These are phyloP conservation scores for Hemileccinum rubropunctum DNA, from an alignment of 768 basidiomycete species.

Conservation along the genomic window DNA sequence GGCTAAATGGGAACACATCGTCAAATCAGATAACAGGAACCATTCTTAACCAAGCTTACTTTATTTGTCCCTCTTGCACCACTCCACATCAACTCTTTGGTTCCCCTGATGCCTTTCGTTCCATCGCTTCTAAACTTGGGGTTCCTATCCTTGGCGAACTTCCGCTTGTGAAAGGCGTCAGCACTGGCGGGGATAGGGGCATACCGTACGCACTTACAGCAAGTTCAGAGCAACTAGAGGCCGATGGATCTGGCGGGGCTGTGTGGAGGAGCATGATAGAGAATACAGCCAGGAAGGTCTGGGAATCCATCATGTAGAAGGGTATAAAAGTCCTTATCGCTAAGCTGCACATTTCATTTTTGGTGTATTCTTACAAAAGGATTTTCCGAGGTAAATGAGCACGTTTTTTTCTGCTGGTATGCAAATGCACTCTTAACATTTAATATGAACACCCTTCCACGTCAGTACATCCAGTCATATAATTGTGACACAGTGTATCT, in stretches of 20 bases:
- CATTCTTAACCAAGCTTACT: slow-evolving; percentile 86
- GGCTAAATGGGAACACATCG: slow-evolving; percentile 1
- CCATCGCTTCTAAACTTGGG: slow-evolving; percentile 53
- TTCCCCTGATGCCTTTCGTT: slow-evolving; percentile 57
- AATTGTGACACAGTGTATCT: no score
- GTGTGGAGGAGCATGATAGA: slow-evolving; percentile 35
- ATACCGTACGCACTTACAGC: slow-evolving; percentile 44
- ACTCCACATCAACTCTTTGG: slow-evolving; percentile 70
- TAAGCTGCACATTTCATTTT: no score
- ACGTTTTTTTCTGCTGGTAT: no score
- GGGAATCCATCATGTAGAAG: slow-evolving; percentile 20
- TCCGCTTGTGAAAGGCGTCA: slow-evolving; percentile 75
- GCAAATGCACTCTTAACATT: no score
- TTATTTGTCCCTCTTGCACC: slow-evolving; percentile 71
- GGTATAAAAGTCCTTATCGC: background rate
- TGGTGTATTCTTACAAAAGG: background rate
- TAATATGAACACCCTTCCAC: no score
- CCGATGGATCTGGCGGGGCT: slow-evolving; percentile 27
- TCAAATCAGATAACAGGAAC: slow-evolving; percentile 72
- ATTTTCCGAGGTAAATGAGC: no score
- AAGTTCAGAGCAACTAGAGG: slow-evolving; percentile 9
- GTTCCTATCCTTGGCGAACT: slow-evolving; percentile 75
- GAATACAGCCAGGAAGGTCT: slow-evolving; percentile 28
- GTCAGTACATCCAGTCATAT: no score
- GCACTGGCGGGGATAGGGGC: slow-evolving; percentile 68